Conservation (phyloP, 805 yeast genomes). For the Metschnikowia dekortorum region DNA sequence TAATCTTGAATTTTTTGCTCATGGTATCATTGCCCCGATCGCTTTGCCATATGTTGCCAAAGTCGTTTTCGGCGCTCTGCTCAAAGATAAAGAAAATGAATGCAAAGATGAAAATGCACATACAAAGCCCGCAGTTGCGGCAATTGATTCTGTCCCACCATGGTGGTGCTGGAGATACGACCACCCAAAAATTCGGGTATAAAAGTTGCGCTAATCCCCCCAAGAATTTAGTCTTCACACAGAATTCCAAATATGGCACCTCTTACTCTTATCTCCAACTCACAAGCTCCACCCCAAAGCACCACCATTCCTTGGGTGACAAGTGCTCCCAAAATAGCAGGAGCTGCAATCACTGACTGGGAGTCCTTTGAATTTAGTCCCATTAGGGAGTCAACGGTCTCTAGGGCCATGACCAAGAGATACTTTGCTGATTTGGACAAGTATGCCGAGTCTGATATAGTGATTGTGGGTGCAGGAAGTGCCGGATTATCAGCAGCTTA, state of each 20-base stretch:
- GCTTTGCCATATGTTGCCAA: background rate
- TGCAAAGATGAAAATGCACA: background rate
- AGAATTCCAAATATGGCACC: conserved; percentile 5
- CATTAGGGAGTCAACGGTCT: conserved; percentile 72
- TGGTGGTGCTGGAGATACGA: too few relatives aligned
- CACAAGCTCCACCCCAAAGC: conserved; percentile 15
- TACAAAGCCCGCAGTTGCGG: conserved; percentile 6
- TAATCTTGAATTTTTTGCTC: background rate
- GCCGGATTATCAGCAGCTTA: conserved; percentile 77
- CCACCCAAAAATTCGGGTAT: background rate
- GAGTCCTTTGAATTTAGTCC: conserved; percentile 63
- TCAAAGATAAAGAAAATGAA: background rate
- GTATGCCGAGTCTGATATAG: conserved; percentile 70
- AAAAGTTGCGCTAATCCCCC: background rate
- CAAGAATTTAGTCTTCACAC: background rate
- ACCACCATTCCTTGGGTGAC: conserved; percentile 8
- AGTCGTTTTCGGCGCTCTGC: background rate
- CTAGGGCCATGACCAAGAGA: conserved; percentile 75
- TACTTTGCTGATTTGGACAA: conserved; percentile 70
- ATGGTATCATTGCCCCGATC: background rate
- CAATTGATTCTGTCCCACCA: background rate
- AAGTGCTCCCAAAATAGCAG: conserved; percentile 19
- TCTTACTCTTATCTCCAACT: conserved; percentile 14
- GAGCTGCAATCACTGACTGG: conserved; percentile 52
- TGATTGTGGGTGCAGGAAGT: conserved; percentile 75